Base-by-base conservation (phyloP, 1,284 basidiomycete genomes). In the Coniophora puteana region DNA sequence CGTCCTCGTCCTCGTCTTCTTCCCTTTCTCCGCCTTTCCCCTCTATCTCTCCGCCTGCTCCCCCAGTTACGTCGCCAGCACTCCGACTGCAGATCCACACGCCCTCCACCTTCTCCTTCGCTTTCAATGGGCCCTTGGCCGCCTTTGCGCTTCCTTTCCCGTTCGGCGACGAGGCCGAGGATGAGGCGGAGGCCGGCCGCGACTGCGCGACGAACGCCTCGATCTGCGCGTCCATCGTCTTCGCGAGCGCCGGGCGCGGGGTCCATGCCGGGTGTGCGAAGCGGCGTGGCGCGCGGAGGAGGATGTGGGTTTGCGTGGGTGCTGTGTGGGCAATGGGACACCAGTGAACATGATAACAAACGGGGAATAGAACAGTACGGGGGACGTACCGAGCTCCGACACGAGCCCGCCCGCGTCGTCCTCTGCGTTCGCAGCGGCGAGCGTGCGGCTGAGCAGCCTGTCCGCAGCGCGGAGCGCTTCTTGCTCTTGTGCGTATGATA, bases 201-300 rank as follows among this genome's bases (percentile, higher is more conserved):
- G 59, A 58, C 22, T 57, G 61, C 4, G 51, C 50, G 5, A 68
- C 52, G 40, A 74, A 76, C 12, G 64, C 65, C 0, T 53, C 46
- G 5, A 76, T 53, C 8, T 53, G 52, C 1, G 57, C 56, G 13
- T 76, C 70, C 43, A 81, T 54, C 22, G 71, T 65, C 16, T 57
- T 42, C 7, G 61, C 65, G 8, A 76, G 48, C 50, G 76, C 80
- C 57, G 84, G 84, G n/a, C 74, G 71, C 2, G 85, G 85, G 20
- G 77, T 63, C 86, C 86, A 89, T 2, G 79, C 70, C 0, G 85
- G 80, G 49, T 89, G 85, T 7, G 55, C 49, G 57, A 89, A 89
- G 17, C 78, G 67, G 8, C 86, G 68, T 0, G 85, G 86, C 0
- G 85, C 85, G 27, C 78, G 81, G 21, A 89, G 61, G 22, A 85